Conservation (phyloP, 2,329 filamentous ascomycete species). For the Colletotrichum sidae region DNA sequence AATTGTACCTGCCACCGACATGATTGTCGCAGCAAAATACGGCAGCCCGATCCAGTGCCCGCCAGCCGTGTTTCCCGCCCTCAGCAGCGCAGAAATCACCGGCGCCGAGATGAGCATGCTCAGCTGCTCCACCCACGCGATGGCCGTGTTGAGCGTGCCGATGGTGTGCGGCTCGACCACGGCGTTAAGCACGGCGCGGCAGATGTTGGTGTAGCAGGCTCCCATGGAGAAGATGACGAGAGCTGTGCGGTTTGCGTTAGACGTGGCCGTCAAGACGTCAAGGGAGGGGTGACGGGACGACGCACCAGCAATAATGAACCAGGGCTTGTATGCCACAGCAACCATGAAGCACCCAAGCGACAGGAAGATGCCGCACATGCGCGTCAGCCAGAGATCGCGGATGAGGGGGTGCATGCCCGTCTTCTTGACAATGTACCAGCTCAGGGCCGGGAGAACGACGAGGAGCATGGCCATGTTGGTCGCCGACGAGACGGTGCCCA, state of each 20-base stretch:
- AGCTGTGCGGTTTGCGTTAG: constrained; percentile 41
- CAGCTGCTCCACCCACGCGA: constrained; percentile 62
- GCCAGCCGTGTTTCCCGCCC: constrained; percentile 57
- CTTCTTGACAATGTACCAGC: constrained; percentile 46
- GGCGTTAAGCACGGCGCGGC: constrained; percentile 63
- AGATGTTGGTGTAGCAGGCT: constrained; percentile 53
- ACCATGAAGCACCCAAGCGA: constrained; percentile 51
- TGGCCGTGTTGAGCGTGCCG: constrained; percentile 64
- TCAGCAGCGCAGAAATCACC: constrained; percentile 58
- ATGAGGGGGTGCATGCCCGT: constrained; percentile 46
- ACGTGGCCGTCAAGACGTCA: not conserved
- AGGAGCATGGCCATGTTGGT: constrained; percentile 53
- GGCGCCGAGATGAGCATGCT: constrained; percentile 61
- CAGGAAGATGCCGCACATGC: constrained; percentile 47
- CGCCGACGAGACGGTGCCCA: constrained; percentile 52
- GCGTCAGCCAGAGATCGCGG: constrained; percentile 55
- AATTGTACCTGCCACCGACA: constrained; percentile 45
- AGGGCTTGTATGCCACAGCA: constrained; percentile 48
- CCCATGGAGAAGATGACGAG: constrained; percentile 61
- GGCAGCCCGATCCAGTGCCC: constrained; percentile 63
- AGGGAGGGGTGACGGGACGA: not conserved
- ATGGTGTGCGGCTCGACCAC: constrained; percentile 65
- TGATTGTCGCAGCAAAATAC: constrained; percentile 52
- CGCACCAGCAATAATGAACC: constrained; percentile 45
- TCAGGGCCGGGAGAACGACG: constrained; percentile 50